These are phyloP conservation scores for Musa beccarii DNA, from an alignment of 176 grass and related monocot species.

Conservation along the genomic window DNA sequence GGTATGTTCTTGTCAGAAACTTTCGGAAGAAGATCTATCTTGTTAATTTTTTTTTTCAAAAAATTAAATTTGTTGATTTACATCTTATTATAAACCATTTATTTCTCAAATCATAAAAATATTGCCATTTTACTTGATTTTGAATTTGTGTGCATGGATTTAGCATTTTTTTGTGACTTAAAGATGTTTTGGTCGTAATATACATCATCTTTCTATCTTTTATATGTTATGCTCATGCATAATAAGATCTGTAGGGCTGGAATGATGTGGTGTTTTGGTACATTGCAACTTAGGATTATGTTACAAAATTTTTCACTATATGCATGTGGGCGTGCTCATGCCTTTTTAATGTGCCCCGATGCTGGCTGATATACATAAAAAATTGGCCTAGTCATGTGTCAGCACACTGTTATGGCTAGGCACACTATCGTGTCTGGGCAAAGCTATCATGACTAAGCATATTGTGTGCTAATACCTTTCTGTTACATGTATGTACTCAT, in stretches of 20 bases:
- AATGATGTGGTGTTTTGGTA: neutral
- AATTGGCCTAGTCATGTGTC: no score
- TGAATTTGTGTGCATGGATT: neutral
- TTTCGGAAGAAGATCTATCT: neutral
- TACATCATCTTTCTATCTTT: neutral
- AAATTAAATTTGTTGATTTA: neutral
- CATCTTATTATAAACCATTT: neutral
- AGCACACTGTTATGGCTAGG: no score
- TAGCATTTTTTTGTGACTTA: neutral
- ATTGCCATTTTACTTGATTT: neutral
- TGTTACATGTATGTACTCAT: no score
- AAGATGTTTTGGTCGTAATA: neutral
- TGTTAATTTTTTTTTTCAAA: neutral
- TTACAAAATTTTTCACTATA: no score
- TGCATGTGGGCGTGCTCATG: no score
- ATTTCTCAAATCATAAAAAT: neutral
- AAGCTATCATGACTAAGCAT: no score
- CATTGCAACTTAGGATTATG: neutral
- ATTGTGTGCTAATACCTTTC: no score
- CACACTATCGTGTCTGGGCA: no score
- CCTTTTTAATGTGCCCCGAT: no score
- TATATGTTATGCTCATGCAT: neutral
- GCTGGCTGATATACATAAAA: no score
- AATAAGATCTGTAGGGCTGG: neutral
- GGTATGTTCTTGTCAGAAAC: conserved; percentile 26